Evolutionary conservation across 75 land plant genomes (phyloP).

Genomic region (Cunninghamia lanceolata): DNA sequence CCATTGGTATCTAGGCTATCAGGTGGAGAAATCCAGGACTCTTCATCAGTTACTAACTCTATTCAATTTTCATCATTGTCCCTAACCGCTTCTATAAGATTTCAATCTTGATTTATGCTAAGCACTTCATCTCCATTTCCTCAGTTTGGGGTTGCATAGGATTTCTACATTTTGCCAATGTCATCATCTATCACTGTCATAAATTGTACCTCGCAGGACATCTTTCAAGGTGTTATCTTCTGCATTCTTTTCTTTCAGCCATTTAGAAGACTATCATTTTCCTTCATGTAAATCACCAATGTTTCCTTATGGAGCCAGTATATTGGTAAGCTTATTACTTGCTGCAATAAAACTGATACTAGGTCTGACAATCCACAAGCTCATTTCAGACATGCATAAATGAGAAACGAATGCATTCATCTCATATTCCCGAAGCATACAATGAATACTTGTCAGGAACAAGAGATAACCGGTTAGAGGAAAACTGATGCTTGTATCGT

Average conservation of each 20-base stretch:
- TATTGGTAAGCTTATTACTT: too few relatives aligned
- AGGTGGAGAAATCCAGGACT: constrained; percentile 93
- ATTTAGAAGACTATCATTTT: too few relatives aligned
- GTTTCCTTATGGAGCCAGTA: too few relatives aligned
- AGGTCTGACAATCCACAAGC: too few relatives aligned
- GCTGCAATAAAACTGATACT: too few relatives aligned
- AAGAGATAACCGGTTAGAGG: not conserved
- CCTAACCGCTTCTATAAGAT: constrained; percentile 13
- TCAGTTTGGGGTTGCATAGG: too few relatives aligned
- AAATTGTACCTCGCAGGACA: too few relatives aligned
- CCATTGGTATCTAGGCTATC: constrained; percentile 27
- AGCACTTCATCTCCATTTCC: constrained; percentile 18
- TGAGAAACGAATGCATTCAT: constrained; percentile 54
- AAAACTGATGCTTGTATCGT: constrained; percentile 38
- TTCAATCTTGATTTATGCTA: constrained; percentile 22
- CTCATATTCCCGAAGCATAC: constrained; percentile 20
- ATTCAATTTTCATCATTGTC: constrained; percentile 19
- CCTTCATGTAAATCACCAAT: too few relatives aligned
- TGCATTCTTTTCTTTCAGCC: too few relatives aligned
- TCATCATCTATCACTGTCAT: too few relatives aligned
- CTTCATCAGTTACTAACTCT: constrained; percentile 28
- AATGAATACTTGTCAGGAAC: not conserved
- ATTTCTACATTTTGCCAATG: too few relatives aligned
- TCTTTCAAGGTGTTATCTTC: too few relatives aligned
- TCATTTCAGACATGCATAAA: constrained; percentile 66